Conservation (phyloP, 345 rosid genomes). For the Eucalyptus erythrocorys region DNA sequence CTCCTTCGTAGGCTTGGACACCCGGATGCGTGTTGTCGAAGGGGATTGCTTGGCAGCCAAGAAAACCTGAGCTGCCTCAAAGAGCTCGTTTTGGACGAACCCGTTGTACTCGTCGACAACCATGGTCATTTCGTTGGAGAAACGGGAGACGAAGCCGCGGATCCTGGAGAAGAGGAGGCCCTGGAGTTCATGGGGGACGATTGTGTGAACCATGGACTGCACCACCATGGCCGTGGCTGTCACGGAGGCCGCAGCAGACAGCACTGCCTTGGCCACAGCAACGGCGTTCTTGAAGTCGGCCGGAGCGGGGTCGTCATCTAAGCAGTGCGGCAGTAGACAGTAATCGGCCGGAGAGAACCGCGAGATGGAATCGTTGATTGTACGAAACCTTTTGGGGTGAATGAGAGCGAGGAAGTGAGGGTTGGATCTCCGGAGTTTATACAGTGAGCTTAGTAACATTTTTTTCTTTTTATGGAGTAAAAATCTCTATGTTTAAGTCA, state of each 20-base stretch:
- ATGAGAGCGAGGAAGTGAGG: background rate
- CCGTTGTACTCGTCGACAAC: constrained; percentile 36
- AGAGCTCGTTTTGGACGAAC: constrained; percentile 27
- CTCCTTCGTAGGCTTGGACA: constrained; percentile 45
- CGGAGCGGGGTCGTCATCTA: background rate
- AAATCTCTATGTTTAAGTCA: background rate
- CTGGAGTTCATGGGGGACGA: constrained; percentile 29
- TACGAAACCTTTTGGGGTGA: background rate
- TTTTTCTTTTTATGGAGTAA: no score
- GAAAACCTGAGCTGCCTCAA: constrained; percentile 30
- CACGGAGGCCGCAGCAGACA: constrained; percentile 44
- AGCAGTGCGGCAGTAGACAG: background rate
- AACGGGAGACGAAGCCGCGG: constrained; percentile 12
- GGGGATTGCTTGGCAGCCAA: constrained; percentile 24
- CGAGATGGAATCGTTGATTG: background rate
- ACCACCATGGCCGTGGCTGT: constrained; percentile 44
- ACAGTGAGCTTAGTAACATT: background rate
- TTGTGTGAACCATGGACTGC: constrained; percentile 27
- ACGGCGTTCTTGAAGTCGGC: background rate
- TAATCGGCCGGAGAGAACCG: background rate
- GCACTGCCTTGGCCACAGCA: constrained; percentile 23
- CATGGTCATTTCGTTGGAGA: constrained; percentile 37
- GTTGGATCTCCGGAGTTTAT: background rate
- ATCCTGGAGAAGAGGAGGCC: constrained; percentile 7
- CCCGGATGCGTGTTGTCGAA: constrained; percentile 24